These are phyloP conservation scores for Metarhizium robertsii DNA, from an alignment of 2,329 filamentous ascomycete species.

Conservation along the genomic window DNA sequence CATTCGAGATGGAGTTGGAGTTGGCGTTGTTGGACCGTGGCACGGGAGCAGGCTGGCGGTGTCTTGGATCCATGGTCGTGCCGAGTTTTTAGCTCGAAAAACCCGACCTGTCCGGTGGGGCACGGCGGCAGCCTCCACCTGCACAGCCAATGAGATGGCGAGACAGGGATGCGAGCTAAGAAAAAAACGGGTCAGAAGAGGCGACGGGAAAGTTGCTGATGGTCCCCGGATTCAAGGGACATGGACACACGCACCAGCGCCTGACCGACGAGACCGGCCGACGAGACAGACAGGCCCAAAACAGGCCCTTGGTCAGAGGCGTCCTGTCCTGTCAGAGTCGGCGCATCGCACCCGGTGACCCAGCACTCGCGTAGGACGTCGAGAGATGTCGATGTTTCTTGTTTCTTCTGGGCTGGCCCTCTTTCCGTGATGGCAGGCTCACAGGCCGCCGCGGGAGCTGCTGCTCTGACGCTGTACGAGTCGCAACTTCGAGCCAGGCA, in stretches of 20 bases:
- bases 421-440: too few species aligned
- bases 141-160: background rate
- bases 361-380: background rate
- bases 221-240: background rate
- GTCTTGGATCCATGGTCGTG: slow-evolving; percentile 22
- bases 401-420: too few species aligned
- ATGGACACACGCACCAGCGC: background rate
- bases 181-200: background rate
- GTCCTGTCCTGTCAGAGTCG: background rate
- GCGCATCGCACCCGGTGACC: slow-evolving; percentile 4
- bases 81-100: slow-evolving; percentile 27
- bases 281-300: background rate
- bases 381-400: background rate
- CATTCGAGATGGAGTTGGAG: slow-evolving; percentile 1
- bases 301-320: background rate
- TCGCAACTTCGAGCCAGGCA: background rate
- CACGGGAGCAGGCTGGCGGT: slow-evolving; percentile 13
- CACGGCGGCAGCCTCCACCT: slow-evolving; percentile 1
- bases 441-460: too few species aligned
- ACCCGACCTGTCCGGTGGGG: slow-evolving; percentile 10
- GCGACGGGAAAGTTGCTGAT: background rate
- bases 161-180: background rate
- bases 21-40: slow-evolving; percentile 3
- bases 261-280: background rate
- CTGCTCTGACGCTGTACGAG: too few species aligned